Conservation (phyloP, 306 rosid species). For the Crataegus laevigata region DNA sequence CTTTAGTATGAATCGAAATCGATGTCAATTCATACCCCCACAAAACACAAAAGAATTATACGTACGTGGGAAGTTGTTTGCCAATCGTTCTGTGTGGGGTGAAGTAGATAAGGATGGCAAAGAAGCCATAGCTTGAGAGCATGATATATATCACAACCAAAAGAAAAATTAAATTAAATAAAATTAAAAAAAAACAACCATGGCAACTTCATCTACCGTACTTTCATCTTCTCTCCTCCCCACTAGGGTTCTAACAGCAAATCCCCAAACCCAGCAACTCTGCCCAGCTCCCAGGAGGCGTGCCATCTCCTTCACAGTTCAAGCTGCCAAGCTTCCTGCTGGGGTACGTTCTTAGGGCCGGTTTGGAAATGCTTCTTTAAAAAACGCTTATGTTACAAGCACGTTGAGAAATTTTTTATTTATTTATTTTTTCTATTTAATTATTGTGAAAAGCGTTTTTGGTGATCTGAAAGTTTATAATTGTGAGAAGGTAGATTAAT, state of each 20-base stretch:
- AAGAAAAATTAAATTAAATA: background rate
- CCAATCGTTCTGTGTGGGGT: background rate
- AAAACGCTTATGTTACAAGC: background rate
- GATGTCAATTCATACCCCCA: background rate
- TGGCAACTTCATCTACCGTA: conserved; percentile 52
- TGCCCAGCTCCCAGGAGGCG: conserved; percentile 12
- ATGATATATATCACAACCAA: background rate
- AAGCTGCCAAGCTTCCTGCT: conserved; percentile 67
- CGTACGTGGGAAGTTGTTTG: conserved; percentile 9
- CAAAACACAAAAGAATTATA: background rate
- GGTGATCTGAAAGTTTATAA: background rate
- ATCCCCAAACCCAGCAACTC: conserved; percentile 16
- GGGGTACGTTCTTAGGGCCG: conserved; percentile 40
- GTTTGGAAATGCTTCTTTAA: background rate
- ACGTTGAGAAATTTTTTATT: background rate
- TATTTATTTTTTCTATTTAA: too few species aligned
- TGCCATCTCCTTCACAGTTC: conserved; percentile 38
- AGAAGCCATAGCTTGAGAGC: background rate
- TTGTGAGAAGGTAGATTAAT: conserved; percentile 2
- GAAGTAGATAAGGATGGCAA: conserved; percentile 17
- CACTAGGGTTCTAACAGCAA: conserved; percentile 12
- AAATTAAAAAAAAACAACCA: conserved; percentile 2
- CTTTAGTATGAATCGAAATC: too few species aligned
- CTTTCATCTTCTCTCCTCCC: conserved; percentile 40
- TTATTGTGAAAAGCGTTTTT: background rate